These are phyloP conservation scores for Raffaelea albimanens DNA, from an alignment of 2,329 filamentous ascomycete species.

Conservation along the genomic window DNA sequence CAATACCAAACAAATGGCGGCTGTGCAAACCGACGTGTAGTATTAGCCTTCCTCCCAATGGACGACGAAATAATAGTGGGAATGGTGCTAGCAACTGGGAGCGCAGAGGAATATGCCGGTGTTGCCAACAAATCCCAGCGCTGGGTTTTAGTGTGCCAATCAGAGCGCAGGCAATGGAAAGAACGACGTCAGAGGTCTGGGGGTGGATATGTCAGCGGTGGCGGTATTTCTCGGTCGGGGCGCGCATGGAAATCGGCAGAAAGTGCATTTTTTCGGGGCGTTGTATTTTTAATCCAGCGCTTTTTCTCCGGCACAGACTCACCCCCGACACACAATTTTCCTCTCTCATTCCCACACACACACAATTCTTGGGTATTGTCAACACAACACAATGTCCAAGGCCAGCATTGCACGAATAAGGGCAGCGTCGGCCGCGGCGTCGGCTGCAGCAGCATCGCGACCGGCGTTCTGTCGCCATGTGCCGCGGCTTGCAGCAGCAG, in stretches of 20 bases:
- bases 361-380: conserved; percentile 9
- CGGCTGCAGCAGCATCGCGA: conserved; percentile 10
- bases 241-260: not conserved
- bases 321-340: not conserved
- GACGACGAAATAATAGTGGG: too few relatives aligned
- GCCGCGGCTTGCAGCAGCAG: conserved; percentile 7
- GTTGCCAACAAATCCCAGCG: too few relatives aligned
- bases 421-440: conserved; percentile 10
- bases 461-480: conserved; percentile 11
- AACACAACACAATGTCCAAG: conserved; percentile 16
- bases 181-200: not conserved
- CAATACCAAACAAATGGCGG: too few relatives aligned
- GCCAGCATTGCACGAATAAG: conserved; percentile 13
- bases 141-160: conserved; percentile 2
- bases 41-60: too few relatives aligned
- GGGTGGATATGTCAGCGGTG: not conserved
- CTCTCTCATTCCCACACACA: not conserved
- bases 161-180: conserved; percentile 11
- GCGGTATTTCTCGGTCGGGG: conserved; percentile 9
- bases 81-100: too few relatives aligned
- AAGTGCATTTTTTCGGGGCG: conserved; percentile 3
- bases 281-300: not conserved
- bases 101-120: too few relatives aligned
- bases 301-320: conserved; percentile 1
- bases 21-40: too few relatives aligned